Conservation (phyloP, 208 protist genomes). For the Acanthamoeba comandoni region DNA sequence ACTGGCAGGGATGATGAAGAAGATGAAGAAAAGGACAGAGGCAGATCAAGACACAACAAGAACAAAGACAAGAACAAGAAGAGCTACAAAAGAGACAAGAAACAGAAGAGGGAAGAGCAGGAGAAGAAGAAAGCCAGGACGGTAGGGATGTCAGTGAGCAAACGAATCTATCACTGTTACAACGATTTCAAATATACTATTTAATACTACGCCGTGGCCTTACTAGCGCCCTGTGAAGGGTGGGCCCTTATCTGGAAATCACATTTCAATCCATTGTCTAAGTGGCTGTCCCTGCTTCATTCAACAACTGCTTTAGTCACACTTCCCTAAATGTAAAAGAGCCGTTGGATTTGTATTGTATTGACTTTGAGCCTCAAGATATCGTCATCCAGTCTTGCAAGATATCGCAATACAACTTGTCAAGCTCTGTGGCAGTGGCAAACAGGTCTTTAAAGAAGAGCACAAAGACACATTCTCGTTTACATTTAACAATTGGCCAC, state of each 20-base stretch:
- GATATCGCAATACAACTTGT: too few species aligned
- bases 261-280: not conserved
- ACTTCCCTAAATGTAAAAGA: too few species aligned
- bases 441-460: too few species aligned
- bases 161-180: slow-evolving; percentile 4
- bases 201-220: not conserved
- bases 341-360: too few species aligned
- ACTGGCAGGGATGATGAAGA: not conserved
- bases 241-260: not conserved
- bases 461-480: too few species aligned
- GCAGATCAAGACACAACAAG: not conserved
- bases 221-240: not conserved
- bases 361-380: too few species aligned
- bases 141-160: slow-evolving; percentile 14
- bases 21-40: not conserved
- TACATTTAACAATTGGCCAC: too few species aligned
- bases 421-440: too few species aligned
- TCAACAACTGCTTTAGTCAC: too few species aligned
- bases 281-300: too few species aligned
- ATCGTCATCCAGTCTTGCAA: too few species aligned
- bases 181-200: not conserved
- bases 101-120: not conserved
- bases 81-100: not conserved
- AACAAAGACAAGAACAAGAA: slow-evolving; percentile 11
- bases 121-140: not conserved